phyloP scores from a whole-genome alignment of 306 rosid genomes.

The Vigna nakashimae region DNA sequence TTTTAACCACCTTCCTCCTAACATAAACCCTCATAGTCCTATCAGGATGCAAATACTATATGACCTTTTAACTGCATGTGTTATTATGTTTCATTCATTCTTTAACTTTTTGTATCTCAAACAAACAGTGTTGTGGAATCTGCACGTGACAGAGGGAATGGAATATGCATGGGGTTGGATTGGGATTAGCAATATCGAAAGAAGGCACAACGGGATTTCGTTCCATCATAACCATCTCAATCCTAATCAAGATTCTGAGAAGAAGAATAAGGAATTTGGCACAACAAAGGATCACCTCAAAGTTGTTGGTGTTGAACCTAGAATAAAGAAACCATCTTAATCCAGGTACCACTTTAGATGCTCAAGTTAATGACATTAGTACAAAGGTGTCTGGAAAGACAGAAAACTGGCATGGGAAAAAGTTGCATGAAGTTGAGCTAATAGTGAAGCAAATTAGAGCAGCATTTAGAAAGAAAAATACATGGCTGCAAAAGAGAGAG shows the following conservation, averaged over 20 bases:
- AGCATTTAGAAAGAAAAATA: constrained; percentile 78
- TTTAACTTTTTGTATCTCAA: too few relatives aligned
- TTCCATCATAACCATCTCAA: neutral
- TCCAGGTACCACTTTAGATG: constrained; percentile 47
- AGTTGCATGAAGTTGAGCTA: constrained; percentile 80
- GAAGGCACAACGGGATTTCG: too few relatives aligned
- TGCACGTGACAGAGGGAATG: too few relatives aligned
- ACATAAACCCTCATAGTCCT: too few relatives aligned
- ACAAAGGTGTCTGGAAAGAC: constrained; percentile 45
- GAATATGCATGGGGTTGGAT: too few relatives aligned
- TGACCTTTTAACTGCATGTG: too few relatives aligned
- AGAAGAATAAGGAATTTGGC: constrained; percentile 50
- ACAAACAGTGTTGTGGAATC: too few relatives aligned
- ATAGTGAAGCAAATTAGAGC: constrained; percentile 72
- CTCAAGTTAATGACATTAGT: constrained; percentile 49
- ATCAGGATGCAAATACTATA: too few relatives aligned
- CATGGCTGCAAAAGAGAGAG: constrained; percentile 74
- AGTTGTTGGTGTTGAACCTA: constrained; percentile 41
- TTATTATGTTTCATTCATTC: too few relatives aligned
- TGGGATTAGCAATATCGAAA: too few relatives aligned
- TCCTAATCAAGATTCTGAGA: constrained; percentile 49
- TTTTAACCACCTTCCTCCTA: too few relatives aligned
- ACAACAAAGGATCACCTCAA: constrained; percentile 45
- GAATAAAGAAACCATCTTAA: constrained; percentile 44
- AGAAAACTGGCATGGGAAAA: constrained; percentile 82